These are phyloP conservation scores for Priceomyces castillae DNA, from an alignment of 805 yeast genomes.

Conservation along the genomic window DNA sequence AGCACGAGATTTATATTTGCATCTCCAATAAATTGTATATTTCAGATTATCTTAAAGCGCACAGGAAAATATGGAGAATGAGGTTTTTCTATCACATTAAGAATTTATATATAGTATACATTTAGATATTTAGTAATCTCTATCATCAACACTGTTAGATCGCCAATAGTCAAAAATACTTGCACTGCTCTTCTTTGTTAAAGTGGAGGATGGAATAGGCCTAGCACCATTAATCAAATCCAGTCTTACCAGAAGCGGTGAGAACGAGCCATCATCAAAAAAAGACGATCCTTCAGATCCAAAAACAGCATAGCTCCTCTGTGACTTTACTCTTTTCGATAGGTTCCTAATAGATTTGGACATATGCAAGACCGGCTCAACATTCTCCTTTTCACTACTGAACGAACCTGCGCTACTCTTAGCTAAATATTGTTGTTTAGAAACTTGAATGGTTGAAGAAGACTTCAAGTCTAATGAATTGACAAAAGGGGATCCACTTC, in stretches of 20 bases:
- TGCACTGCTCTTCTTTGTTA: not conserved
- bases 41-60: too few species aligned
- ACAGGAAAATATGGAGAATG: too few species aligned
- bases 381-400: conserved; percentile 1
- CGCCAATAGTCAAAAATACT: conserved; percentile 1
- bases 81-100: too few species aligned
- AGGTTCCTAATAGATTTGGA: conserved; percentile 1
- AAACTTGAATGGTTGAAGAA: conserved; percentile 5
- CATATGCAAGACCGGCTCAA: conserved; percentile 1
- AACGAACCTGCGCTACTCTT: not conserved
- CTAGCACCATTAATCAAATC: not conserved
- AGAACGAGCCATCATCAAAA: not conserved
- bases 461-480: conserved; percentile 5
- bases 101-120: too few species aligned
- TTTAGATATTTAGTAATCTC: too few species aligned
- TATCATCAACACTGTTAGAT: not conserved
- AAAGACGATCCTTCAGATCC: not conserved
- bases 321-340: not conserved
- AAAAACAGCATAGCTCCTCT: not conserved
- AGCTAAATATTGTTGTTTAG: conserved; percentile 3
- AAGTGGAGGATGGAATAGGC: not conserved
- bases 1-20: too few species aligned
- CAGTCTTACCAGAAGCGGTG: not conserved
- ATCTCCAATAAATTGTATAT: too few species aligned
- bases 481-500: not conserved